Conservation (phyloP, 352 stramenopile species). For the Detonula confervacea region DNA sequence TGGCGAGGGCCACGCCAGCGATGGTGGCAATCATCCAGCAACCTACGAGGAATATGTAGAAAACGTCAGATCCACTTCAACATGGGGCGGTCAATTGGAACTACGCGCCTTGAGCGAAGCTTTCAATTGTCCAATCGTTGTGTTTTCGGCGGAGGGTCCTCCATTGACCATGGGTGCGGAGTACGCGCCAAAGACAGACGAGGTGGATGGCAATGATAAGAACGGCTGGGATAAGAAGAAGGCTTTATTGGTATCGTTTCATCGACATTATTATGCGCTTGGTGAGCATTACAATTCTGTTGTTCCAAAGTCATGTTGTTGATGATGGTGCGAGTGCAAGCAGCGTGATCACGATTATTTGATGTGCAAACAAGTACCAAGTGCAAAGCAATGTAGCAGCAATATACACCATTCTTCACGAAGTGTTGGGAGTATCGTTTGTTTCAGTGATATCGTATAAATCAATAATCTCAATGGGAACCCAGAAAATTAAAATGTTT, state of each 20-base stretch:
- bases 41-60: conserved; percentile 92
- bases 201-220: conserved; percentile 2
- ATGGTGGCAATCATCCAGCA: conserved; percentile 20
- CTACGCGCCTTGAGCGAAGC: conserved; percentile 90
- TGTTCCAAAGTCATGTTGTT: conserved; percentile 35
- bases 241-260: conserved; percentile 92
- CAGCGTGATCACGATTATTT: too few relatives aligned
- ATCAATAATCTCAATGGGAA: too few relatives aligned
- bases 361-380: too few relatives aligned
- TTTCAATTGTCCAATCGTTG: conserved; percentile 90
- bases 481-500: too few relatives aligned
- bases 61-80: conserved; percentile 89
- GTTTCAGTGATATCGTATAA: too few relatives aligned
- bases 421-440: too few relatives aligned
- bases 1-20: conserved; percentile 38
- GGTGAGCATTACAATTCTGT: conserved; percentile 99
- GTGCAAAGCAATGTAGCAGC: too few relatives aligned
- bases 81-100: conserved; percentile 98
- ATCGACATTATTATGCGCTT: conserved; percentile 98
- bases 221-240: conserved; percentile 69
- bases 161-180: conserved; percentile 91
- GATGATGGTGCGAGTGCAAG: background rate
- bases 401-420: too few relatives aligned
- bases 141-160: conserved; percentile 90
- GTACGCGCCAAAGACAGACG: conserved; percentile 39